Conservation (phyloP, 2,329 filamentous ascomycete genomes). For the Paraphoma chrysanthemicola region DNA sequence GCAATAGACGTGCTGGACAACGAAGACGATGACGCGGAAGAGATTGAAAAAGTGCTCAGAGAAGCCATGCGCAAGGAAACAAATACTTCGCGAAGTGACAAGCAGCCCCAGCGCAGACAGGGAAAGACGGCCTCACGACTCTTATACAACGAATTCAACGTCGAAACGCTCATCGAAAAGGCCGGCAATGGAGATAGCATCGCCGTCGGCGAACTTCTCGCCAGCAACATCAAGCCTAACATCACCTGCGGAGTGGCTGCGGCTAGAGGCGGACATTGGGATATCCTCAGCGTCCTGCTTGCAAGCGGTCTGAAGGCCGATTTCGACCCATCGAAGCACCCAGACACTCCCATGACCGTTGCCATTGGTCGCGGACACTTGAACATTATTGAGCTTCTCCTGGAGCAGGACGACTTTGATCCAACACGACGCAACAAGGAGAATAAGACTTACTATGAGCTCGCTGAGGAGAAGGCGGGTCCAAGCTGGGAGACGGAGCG, state of each 20-base stretch:
- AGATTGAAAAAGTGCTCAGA: constrained; percentile 78
- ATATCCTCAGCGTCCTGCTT: constrained; percentile 77
- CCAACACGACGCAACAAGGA: constrained; percentile 76
- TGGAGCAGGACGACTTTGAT: constrained; percentile 81
- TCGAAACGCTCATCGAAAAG: constrained; percentile 57
- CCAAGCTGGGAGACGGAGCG: constrained; percentile 91
- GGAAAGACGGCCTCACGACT: constrained; percentile 51
- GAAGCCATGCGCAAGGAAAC: constrained; percentile 58
- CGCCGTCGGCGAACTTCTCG: constrained; percentile 57
- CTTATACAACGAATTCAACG: constrained; percentile 58
- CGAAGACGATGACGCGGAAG: constrained; percentile 77
- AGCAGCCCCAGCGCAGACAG: constrained; percentile 33
- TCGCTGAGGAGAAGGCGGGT: constrained; percentile 81
- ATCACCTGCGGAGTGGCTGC: constrained; percentile 89
- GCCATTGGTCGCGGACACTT: constrained; percentile 90
- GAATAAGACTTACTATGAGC: constrained; percentile 84
- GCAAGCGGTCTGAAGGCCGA: constrained; percentile 55
- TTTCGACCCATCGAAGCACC: constrained; percentile 76
- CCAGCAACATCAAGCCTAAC: constrained; percentile 66
- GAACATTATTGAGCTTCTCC: constrained; percentile 80
- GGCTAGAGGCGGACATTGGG: constrained; percentile 87
- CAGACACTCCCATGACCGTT: constrained; percentile 90
- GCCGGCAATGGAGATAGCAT: constrained; percentile 57
- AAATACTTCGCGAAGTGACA: constrained; percentile 61
- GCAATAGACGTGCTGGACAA: constrained; percentile 83